Conservation (phyloP, 75 land plant genomes). For the Gnetum montanum region DNA sequence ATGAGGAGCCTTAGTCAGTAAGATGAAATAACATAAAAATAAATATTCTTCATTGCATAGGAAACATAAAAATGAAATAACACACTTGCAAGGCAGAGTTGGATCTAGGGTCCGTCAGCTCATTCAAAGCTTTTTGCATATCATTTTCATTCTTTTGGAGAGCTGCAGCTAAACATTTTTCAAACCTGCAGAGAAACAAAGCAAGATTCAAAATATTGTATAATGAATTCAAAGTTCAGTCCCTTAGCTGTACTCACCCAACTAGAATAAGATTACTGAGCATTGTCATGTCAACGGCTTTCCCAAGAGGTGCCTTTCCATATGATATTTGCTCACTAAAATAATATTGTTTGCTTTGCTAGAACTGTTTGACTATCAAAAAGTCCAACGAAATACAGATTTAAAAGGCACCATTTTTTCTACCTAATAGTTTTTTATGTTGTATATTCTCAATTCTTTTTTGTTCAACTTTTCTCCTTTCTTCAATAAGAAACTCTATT, state of each 20-base stretch:
- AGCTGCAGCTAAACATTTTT: constrained; percentile 68
- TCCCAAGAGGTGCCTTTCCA: constrained; percentile 60
- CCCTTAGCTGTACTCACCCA: constrained; percentile 42
- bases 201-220: neutral
- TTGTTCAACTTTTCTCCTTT: constrained; percentile 28
- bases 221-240: neutral
- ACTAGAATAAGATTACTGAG: constrained; percentile 52
- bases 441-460: constrained; percentile 47
- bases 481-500: constrained; percentile 67
- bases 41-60: too few relatives aligned
- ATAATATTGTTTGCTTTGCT: constrained; percentile 17
- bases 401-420: neutral
- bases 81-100: constrained; percentile 62
- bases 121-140: constrained; percentile 61
- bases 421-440: constrained; percentile 51
- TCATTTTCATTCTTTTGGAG: constrained; percentile 89
- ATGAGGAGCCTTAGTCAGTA: too few relatives aligned
- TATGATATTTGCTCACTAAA: constrained; percentile 87
- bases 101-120: constrained; percentile 57
- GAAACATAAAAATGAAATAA: neutral
- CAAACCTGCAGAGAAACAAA: constrained; percentile 41
- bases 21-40: too few relatives aligned
- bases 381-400: neutral
- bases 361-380: neutral
- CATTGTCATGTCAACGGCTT: constrained; percentile 59